phyloP scores from a whole-genome alignment of 108 stramenopile genomes.

The Craspedostauros australis region DNA sequence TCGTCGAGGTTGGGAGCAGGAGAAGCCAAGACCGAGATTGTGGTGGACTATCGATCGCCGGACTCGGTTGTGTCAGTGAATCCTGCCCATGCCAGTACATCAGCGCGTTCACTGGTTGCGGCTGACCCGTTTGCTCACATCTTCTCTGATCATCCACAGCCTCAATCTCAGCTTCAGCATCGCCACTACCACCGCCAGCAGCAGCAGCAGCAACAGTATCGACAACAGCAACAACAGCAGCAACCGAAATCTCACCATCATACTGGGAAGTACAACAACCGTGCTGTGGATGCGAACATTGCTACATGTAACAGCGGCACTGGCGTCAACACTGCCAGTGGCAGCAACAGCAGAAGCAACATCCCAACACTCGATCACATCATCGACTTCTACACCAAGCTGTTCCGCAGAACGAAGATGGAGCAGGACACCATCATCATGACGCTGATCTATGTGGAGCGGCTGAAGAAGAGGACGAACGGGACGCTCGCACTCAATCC shows the following conservation, averaged over 20 bases:
- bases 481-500: constrained; percentile 61
- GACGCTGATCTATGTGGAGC: constrained; percentile 92
- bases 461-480: constrained; percentile 83
- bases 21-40: no score
- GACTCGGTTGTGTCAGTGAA: no score
- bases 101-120: no score
- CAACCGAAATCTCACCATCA: neutral
- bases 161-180: no score
- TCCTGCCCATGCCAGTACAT: no score
- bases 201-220: no score
- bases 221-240: neutral
- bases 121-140: no score
- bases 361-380: constrained; percentile 66
- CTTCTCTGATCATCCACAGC: no score
- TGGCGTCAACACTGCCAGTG: neutral
- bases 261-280: neutral
- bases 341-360: neutral
- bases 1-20: no score
- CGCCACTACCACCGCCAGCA: no score
- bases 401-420: constrained; percentile 83
- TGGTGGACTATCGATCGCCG: no score
- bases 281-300: constrained; percentile 3
- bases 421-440: constrained; percentile 95
- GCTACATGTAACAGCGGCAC: neutral
- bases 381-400: constrained; percentile 67